phyloP scores from a whole-genome alignment of 192 early-diverging fungal genomes.

The Entophlyctis luteolus region DNA sequence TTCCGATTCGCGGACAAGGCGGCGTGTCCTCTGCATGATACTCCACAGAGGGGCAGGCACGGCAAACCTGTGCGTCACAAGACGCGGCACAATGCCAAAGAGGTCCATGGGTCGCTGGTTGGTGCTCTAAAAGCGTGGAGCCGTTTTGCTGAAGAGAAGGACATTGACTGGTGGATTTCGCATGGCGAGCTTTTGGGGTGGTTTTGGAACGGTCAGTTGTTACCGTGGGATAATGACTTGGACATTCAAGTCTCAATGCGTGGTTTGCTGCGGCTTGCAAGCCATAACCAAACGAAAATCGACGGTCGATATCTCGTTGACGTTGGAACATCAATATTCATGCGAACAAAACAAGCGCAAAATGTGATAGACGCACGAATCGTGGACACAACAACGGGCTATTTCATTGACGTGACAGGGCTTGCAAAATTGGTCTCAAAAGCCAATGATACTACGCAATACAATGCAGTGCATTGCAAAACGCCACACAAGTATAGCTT shows the following conservation, averaged over 20 bases:
- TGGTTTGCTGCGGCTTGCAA: not conserved
- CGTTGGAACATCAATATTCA: not conserved
- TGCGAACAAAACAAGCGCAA: not conserved
- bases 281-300: conserved; percentile 3
- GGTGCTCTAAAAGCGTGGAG: conserved; percentile 6
- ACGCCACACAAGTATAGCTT: not conserved
- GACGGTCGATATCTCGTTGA: conserved; percentile 4
- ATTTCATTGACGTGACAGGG: conserved; percentile 10
- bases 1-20: not conserved
- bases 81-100: not conserved
- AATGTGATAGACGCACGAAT: conserved; percentile 19
- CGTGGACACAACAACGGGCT: conserved; percentile 11
- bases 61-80: not conserved
- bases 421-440: conserved; percentile 2
- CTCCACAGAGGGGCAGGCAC: not conserved
- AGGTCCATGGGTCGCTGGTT: not conserved
- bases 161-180: conserved; percentile 15
- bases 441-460: not conserved
- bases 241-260: not conserved
- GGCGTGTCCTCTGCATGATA: not conserved
- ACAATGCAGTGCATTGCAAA: not conserved
- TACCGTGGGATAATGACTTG: conserved; percentile 26
- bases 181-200: conserved; percentile 21
- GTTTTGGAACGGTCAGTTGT: conserved; percentile 16
- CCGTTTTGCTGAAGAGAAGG: not conserved